Evolutionary conservation across 352 stramenopile species (phyloP).

Genomic region (Peronospora destructor): DNA sequence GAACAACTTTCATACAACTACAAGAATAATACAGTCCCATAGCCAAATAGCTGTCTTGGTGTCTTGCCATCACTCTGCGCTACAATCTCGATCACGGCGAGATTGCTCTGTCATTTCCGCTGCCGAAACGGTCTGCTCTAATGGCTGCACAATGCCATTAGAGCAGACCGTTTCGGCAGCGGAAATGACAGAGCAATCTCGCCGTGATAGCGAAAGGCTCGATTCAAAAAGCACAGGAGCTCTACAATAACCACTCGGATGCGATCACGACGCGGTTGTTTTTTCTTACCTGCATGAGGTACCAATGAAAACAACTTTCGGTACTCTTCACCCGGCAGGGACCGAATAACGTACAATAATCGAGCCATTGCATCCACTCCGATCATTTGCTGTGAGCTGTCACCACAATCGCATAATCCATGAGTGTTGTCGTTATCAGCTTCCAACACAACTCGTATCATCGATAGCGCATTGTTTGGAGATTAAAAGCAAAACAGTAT

Average conservation of each 20-base stretch:
- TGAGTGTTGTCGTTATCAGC: background rate
- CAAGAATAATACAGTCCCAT: constrained; percentile 47
- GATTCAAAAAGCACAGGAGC: constrained; percentile 37
- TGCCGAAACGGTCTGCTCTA: constrained; percentile 26
- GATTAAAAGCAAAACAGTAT: constrained; percentile 54
- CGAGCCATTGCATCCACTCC: constrained; percentile 26
- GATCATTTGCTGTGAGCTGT: too few species aligned
- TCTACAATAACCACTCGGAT: constrained; percentile 38
- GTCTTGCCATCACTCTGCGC: constrained; percentile 39
- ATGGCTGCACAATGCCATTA: constrained; percentile 53
- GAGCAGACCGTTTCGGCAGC: constrained; percentile 20
- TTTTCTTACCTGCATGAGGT: constrained; percentile 36
- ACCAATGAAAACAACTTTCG: constrained; percentile 28
- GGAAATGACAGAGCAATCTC: constrained; percentile 12
- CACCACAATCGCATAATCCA: background rate
- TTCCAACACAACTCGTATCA: constrained; percentile 26
- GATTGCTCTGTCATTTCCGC: constrained; percentile 11
- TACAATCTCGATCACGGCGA: constrained; percentile 21
- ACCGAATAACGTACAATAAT: constrained; percentile 36
- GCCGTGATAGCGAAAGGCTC: constrained; percentile 8
- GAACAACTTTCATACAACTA: constrained; percentile 29
- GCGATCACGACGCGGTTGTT: constrained; percentile 38
- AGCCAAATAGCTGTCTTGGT: constrained; percentile 39
- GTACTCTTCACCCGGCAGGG: constrained; percentile 29
- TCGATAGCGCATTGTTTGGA: constrained; percentile 37